These are phyloP conservation scores for Aspergillus proliferans DNA, from an alignment of 2,329 filamentous ascomycete genomes.

Conservation along the genomic window DNA sequence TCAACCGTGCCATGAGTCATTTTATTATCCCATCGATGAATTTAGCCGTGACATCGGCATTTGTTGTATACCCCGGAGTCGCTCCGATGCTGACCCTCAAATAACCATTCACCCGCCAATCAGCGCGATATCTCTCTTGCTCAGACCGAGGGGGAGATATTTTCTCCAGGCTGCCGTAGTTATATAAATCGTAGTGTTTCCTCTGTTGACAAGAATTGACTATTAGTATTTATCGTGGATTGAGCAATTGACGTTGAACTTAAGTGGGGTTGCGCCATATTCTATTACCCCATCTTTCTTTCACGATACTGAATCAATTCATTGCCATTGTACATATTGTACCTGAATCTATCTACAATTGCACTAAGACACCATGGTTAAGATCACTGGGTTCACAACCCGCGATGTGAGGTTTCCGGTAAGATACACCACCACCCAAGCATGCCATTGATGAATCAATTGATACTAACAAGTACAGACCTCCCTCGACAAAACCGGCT, in stretches of 20 bases:
- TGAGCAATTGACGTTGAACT: too few species aligned
- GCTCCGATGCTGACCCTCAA: too few species aligned
- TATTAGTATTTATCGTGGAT: too few species aligned
- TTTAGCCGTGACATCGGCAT: too few species aligned
- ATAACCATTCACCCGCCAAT: too few species aligned
- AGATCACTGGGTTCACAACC: slow-evolving; percentile 65
- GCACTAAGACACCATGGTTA: slow-evolving; percentile 42
- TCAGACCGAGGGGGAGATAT: background rate
- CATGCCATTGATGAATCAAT: background rate
- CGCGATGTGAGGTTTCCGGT: slow-evolving; percentile 69
- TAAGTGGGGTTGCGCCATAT: background rate
- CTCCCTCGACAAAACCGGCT: slow-evolving; percentile 93
- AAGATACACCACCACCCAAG: slow-evolving; percentile 14
- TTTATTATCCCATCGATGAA: too few species aligned
- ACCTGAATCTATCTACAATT: background rate
- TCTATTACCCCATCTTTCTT: background rate
- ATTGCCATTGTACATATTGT: background rate
- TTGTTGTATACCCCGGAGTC: too few species aligned
- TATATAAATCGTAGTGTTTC: background rate
- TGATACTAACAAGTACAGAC: slow-evolving; percentile 45
- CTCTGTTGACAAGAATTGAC: too few species aligned
- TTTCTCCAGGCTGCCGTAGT: background rate
- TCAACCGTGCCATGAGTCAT: background rate
- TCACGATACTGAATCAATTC: too few species aligned
- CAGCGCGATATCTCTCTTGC: too few species aligned